Conservation (phyloP, 2,329 filamentous ascomycete genomes). For the Tetracladium maxilliforme region DNA sequence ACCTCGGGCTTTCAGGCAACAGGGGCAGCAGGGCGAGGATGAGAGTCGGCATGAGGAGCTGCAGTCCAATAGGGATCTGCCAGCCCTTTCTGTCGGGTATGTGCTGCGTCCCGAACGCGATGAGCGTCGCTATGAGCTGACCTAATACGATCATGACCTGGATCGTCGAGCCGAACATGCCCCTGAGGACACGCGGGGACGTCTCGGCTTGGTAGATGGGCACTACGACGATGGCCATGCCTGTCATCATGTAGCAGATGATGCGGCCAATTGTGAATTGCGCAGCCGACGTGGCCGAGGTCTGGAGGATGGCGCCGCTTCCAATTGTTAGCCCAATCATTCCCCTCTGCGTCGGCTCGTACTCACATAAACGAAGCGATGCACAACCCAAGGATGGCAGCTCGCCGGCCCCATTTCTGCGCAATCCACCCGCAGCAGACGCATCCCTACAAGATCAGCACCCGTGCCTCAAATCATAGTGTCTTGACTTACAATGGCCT, state of each 20-base stretch:
- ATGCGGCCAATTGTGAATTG: conserved; percentile 16
- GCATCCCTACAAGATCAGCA: too few species aligned
- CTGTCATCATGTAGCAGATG: conserved; percentile 15
- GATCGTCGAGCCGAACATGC: conserved; percentile 13
- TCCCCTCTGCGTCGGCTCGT: not conserved
- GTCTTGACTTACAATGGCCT: too few species aligned
- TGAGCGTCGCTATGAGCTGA: conserved; percentile 10
- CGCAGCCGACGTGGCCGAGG: conserved; percentile 11
- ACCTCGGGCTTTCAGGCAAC: not conserved
- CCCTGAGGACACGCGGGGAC: conserved; percentile 11
- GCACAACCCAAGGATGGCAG: conserved; percentile 9
- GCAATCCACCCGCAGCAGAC: conserved; percentile 8
- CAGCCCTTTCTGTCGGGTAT: conserved; percentile 6
- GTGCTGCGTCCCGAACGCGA: conserved; percentile 12
- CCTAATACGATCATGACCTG: conserved; percentile 14
- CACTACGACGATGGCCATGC: conserved; percentile 15
- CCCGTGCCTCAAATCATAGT: too few species aligned
- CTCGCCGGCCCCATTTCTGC: conserved; percentile 12
- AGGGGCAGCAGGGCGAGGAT: too few species aligned
- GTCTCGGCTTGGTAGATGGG: conserved; percentile 15
- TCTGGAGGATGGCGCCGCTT: conserved; percentile 15
- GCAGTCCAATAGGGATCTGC: conserved; percentile 13
- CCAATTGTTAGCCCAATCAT: not conserved
- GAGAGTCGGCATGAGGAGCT: not conserved
- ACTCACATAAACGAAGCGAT: conserved; percentile 8